Conservation (phyloP, 2,329 filamentous ascomycete genomes). For the Cytospora schulzeri region DNA sequence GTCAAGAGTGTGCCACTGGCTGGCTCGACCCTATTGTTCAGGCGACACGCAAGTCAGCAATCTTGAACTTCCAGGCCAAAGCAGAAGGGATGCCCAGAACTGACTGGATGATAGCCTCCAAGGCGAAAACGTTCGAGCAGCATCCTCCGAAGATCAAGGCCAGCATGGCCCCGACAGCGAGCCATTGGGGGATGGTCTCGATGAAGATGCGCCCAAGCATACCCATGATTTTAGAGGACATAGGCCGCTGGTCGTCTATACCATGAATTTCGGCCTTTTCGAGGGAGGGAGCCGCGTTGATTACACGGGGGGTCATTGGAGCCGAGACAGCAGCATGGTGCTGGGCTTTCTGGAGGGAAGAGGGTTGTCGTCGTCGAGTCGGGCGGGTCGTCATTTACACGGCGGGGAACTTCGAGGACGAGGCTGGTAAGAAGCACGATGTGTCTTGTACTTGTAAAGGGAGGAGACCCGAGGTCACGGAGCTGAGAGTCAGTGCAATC, state of each 20-base stretch:
- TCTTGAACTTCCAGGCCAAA: conserved; percentile 8
- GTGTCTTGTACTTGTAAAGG: conserved; percentile 19
- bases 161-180: conserved; percentile 69
- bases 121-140: conserved; percentile 76
- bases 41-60: conserved; percentile 29
- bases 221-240: conserved; percentile 53
- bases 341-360: conserved; percentile 45
- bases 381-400: conserved; percentile 46
- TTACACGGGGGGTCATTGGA: conserved; percentile 49
- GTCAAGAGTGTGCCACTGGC: conserved; percentile 83
- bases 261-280: conserved; percentile 59
- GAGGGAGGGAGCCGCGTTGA: conserved; percentile 55
- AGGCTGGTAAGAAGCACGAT: conserved; percentile 19
- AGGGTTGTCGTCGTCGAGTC: conserved; percentile 47
- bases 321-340: conserved; percentile 42
- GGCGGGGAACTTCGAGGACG: conserved; percentile 26
- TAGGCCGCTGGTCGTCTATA: conserved; percentile 54
- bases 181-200: conserved; percentile 63
- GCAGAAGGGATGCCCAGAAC: conserved; percentile 35
- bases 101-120: conserved; percentile 94
- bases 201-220: conserved; percentile 56
- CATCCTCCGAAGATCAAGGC: conserved; percentile 85
- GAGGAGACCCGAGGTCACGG: background rate
- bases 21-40: conserved; percentile 71
- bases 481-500: conserved; percentile 21